Conservation (phyloP, 2,329 filamentous ascomycete species). For the Ceratocystis destructans region DNA sequence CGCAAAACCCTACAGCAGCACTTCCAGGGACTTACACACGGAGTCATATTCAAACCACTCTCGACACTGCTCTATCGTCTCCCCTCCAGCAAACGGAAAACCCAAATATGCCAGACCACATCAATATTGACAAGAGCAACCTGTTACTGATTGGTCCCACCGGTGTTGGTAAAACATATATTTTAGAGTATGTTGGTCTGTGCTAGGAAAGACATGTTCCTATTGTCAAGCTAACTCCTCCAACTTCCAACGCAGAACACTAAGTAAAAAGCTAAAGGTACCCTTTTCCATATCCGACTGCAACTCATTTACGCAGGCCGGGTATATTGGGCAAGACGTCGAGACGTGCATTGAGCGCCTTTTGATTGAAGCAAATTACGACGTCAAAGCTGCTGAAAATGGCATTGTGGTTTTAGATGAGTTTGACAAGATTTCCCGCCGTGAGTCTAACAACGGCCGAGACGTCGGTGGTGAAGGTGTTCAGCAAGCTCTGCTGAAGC, state of each 20-base stretch:
- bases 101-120: conserved; percentile 29
- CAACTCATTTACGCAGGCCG: conserved; percentile 88
- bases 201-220: background rate
- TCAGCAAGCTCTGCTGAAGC: conserved; percentile 87
- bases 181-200: conserved; percentile 46
- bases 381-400: conserved; percentile 68
- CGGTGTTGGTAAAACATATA: conserved; percentile 91
- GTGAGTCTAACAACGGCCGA: conserved; percentile 74
- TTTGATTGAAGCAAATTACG: conserved; percentile 79
- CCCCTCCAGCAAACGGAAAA: conserved; percentile 40
- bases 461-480: conserved; percentile 95
- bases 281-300: conserved; percentile 94
- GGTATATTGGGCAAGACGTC: conserved; percentile 97
- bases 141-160: conserved; percentile 81
- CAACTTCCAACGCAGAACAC: conserved; percentile 44
- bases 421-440: conserved; percentile 89
- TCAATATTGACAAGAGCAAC: conserved; percentile 93
- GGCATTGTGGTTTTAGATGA: conserved; percentile 95
- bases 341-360: conserved; percentile 87
- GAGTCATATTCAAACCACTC: background rate
- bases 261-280: conserved; percentile 85
- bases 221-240: conserved; percentile 20
- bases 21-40: background rate
- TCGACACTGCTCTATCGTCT: conserved; percentile 23
- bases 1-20: background rate